These are phyloP conservation scores for Nitzschia sp. DNA, from an alignment of 108 stramenopile genomes.

Conservation along the genomic window DNA sequence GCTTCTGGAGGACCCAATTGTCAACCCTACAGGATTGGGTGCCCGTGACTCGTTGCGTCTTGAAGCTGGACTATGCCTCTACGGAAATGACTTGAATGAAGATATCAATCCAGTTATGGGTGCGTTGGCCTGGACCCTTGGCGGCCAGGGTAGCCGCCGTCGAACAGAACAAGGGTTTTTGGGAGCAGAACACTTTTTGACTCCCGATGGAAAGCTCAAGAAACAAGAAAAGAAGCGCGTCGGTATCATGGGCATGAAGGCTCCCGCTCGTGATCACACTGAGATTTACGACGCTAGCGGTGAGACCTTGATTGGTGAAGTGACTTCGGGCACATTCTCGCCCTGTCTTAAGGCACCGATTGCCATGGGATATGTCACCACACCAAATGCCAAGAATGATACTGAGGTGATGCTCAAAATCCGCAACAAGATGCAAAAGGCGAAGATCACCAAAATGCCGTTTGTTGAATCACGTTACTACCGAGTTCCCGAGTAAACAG, in stretches of 20 bases:
- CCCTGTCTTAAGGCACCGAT: conserved; percentile 94
- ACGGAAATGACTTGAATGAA: conserved; percentile 97
- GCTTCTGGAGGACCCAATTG: conserved; percentile 72
- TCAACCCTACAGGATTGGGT: conserved; percentile 94
- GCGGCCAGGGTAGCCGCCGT: conserved; percentile 86
- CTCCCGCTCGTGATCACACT: conserved; percentile 91
- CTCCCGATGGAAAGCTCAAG: conserved; percentile 88
- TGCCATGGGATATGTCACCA: conserved; percentile 98
- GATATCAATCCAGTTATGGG: conserved; percentile 94
- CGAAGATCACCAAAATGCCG: conserved; percentile 94
- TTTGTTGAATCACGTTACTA: conserved; percentile 96
- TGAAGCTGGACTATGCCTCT: conserved; percentile 98
- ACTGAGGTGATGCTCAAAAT: conserved; percentile 89
- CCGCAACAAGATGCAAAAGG: conserved; percentile 90
- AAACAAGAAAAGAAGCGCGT: conserved; percentile 90
- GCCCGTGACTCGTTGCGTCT: conserved; percentile 97
- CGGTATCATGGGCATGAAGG: conserved; percentile 95
- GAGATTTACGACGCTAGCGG: conserved; percentile 92
- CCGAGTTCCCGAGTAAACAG: conserved; percentile 75
- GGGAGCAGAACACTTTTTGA: conserved; percentile 92
- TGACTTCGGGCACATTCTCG: conserved; percentile 94
- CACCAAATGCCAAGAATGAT: conserved; percentile 70
- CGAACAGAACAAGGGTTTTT: conserved; percentile 92
- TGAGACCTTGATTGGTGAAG: conserved; percentile 84
- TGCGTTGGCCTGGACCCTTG: conserved; percentile 94